Evolutionary conservation across 306 rosid species (phyloP), one percentile per base, ranked within the genome.

Genomic region (Ochetophila trinervis): DNA sequence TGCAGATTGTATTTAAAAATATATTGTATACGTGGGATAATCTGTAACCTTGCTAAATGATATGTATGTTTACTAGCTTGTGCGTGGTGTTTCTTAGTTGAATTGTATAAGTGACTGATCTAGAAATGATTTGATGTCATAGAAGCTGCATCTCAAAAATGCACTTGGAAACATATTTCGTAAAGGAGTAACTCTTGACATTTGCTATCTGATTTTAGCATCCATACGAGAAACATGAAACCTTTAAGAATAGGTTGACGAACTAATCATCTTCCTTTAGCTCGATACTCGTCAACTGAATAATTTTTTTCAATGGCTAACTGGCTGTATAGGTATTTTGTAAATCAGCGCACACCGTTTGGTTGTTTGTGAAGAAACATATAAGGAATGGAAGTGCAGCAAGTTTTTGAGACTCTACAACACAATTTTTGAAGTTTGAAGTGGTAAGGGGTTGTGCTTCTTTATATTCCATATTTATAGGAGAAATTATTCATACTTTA

Each of bases 121-220:
- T 88, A 94, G 99, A 85, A 94, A 90, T 81, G 87, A 91, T 78
- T 76, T 94, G 75, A 72, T 87, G 62, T 97, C 97, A 30, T n/a
- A n/a, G n/a, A n/a, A n/a, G 90, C 80, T 90, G 76, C 99, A 94
- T 83, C 99, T 94, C 74, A 97, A 94, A 60, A 88, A 90, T 80
- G 99, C 99, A 17, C 86, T 94, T 9, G 99, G 99, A 68, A 80
- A 78, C 57, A 53, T 68, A 65, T 79, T 78, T 71, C 76, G 87
- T 54, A 86, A 87, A 83, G n/a, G 97, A 93, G 32, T 27, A 27
- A 1, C 32, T 27, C 32, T 27, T 27, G 32, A 27, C 32, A 27
- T 27, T 27, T 27, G 2, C 32, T 27, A 27, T 27, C 32, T 27
- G 32, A 27, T 27, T 27, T 27, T 27, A 27, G 32, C 4, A 27